Evolutionary conservation across 108 stramenopile species (phyloP).

Genomic region (Discostella stelligeroides): DNA sequence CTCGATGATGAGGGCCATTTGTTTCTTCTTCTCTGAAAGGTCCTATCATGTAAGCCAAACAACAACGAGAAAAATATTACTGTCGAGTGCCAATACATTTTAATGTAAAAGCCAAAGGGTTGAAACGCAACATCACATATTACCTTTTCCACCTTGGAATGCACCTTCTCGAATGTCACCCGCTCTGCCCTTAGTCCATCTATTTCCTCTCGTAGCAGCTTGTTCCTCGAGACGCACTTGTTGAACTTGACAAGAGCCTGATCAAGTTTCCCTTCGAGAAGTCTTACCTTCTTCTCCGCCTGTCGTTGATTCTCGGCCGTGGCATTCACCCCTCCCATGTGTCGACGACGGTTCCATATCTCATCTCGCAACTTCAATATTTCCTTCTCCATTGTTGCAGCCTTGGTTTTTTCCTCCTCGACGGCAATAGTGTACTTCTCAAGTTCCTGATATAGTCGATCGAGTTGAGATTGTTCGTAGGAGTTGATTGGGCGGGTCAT

Average conservation of each 20-base stretch:
- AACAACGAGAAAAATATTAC: background rate
- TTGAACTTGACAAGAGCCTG: conserved; percentile 89
- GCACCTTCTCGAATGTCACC: conserved; percentile 84
- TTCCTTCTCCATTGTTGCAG: conserved; percentile 63
- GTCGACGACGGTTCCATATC: conserved; percentile 69
- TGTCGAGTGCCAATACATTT: background rate
- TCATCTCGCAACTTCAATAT: conserved; percentile 58
- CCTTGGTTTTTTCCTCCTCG: conserved; percentile 55
- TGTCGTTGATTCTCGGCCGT: conserved; percentile 58
- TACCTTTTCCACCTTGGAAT: conserved; percentile 77
- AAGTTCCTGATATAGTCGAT: conserved; percentile 57
- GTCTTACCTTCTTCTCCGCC: conserved; percentile 78
- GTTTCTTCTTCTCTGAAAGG: conserved; percentile 75
- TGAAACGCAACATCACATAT: background rate
- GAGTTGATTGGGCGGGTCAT: conserved; percentile 53
- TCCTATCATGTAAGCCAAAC: conserved; percentile 52
- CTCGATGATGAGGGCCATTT: conserved; percentile 89
- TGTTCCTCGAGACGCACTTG: conserved; percentile 77
- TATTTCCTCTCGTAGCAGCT: conserved; percentile 77
- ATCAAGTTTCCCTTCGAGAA: conserved; percentile 87
- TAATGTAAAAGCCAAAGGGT: background rate
- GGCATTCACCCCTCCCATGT: conserved; percentile 89
- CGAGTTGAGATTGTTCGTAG: conserved; percentile 59
- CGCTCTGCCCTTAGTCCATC: conserved; percentile 84
- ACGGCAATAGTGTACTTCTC: conserved; percentile 56